Conservation (phyloP, 2,329 filamentous ascomycete species). For the Pseudogymnoascus sp. region DNA sequence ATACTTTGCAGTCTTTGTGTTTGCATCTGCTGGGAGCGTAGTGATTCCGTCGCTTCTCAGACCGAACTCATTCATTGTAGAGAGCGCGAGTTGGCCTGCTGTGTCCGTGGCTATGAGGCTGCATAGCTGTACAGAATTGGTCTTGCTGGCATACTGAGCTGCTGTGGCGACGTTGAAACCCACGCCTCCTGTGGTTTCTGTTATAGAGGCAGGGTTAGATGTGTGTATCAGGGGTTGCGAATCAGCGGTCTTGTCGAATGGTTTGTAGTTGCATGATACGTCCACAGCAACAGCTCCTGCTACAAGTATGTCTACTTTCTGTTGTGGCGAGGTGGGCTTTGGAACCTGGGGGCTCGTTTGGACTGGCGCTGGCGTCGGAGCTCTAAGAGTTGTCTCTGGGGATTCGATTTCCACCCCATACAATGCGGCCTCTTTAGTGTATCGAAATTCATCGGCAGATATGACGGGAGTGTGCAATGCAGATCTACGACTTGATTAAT, state of each 20-base stretch:
- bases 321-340: background rate
- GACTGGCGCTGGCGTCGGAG: background rate
- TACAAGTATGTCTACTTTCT: slow-evolving; percentile 60
- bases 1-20: slow-evolving; percentile 76
- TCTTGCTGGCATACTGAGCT: slow-evolving; percentile 57
- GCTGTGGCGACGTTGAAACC: slow-evolving; percentile 87
- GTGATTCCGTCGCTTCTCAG: slow-evolving; percentile 55
- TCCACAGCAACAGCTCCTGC: slow-evolving; percentile 88
- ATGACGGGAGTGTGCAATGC: slow-evolving; percentile 4
- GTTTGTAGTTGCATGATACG: slow-evolving; percentile 67
- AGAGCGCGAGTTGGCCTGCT: slow-evolving; percentile 64
- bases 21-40: slow-evolving; percentile 18
- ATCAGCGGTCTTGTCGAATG: slow-evolving; percentile 19
- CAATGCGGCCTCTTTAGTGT: slow-evolving; percentile 2
- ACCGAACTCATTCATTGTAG: slow-evolving; percentile 53
- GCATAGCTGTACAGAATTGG: slow-evolving; percentile 59
- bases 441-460: background rate
- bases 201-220: slow-evolving; percentile 54
- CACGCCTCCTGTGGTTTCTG: slow-evolving; percentile 80
- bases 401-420: background rate
- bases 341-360: background rate
- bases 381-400: background rate
- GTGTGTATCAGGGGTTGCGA: slow-evolving; percentile 20
- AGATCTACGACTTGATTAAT: slow-evolving; percentile 9
- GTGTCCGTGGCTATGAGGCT: slow-evolving; percentile 74